Evolutionary conservation across 352 stramenopile genomes (phyloP), one percentile per base, ranked within the genome.

Genomic region (Pythium coloratum): DNA sequence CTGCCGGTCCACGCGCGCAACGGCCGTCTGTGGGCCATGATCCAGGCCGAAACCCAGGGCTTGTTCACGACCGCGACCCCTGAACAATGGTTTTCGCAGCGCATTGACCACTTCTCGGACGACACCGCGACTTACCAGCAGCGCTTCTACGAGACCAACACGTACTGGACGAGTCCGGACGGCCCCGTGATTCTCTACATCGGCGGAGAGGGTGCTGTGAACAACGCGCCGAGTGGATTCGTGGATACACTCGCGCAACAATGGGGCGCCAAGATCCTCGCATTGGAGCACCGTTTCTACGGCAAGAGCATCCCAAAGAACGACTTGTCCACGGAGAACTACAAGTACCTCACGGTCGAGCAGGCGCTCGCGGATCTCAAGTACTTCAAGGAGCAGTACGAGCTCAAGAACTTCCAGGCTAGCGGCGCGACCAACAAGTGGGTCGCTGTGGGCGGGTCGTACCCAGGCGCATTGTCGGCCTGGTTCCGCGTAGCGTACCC

Each of bases 251-350:
- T 96, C 38, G 86, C 83, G 10, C 72, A 95, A 72, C 76, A 83
- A 18, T 89, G 91, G 66, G 80, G 78, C 14, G 89, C 87, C 63
- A 94, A 94, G 79, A 83, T 95, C 59, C 59, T 96, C 59, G 84
- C 89, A 44, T 73, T 97, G 14, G 89, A 97, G 63, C 89, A 97
- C 65, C 82, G 89, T 14, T 97, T 95, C 53, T 97, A 97, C 57
- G 89, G 89, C 30, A 82, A 94, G 66, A 94, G 83, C 62, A 70
- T 94, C 16, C 88, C 89, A n/a, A 90, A 90, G 32, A 72, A 75
- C 30, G 81, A 90, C 64, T 67, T 95, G 32, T 88, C 83, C 53
- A 92, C 80, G 0, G 65, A 74, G 6, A 94, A 95, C 69, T 88
- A 93, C 66, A 69, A 72, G 8, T 91, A 82, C 44, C 73, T 97